Percentiles rank a stretch among this genome's conserved stretches.
These are phyloP conservation scores for Rhodotorula babjevae DNA, from an alignment of 768 basidiomycete genomes.

Conservation along the genomic window DNA sequence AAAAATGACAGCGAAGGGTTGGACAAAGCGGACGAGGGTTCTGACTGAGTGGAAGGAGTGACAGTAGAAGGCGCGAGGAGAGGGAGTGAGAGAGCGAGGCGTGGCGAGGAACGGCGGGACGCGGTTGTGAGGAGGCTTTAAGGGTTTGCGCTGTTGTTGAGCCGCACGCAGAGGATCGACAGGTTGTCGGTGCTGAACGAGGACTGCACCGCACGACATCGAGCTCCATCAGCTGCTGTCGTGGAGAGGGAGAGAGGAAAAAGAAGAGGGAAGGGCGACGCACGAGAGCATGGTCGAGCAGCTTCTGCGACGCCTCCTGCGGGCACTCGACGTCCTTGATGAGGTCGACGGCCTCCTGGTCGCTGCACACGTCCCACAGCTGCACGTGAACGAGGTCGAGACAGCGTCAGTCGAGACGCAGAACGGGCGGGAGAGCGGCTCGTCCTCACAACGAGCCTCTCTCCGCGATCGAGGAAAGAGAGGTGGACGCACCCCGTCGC, in stretches of 20 bases:
- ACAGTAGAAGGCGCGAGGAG: too few relatives aligned
- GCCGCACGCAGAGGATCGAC: background rate
- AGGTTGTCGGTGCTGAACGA: background rate
- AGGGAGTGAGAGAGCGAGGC: too few relatives aligned
- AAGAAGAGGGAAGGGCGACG: background rate
- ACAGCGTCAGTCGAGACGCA: too few relatives aligned
- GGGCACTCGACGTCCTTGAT: conserved; percentile 66
- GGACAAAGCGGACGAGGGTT: too few relatives aligned
- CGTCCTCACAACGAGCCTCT: background rate
- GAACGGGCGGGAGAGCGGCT: too few relatives aligned
- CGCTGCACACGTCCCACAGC: conserved; percentile 90
- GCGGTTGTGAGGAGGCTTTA: background rate
- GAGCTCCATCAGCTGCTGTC: background rate
- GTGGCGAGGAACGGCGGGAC: too few relatives aligned
- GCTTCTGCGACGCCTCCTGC: conserved; percentile 68
- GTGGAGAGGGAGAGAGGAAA: conserved; percentile 48
- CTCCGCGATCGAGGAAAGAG: background rate
- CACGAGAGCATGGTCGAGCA: conserved; percentile 68
- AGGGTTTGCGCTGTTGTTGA: background rate
- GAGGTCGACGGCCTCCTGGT: conserved; percentile 84
- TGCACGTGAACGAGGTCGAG: background rate
- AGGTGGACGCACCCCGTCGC: conserved; percentile 61
- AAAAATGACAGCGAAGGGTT: too few relatives aligned
- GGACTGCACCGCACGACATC: background rate
- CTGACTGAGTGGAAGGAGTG: too few relatives aligned